A percentile compares a stretch with the other conserved stretches of the same genome.
These are phyloP conservation scores for Dothideomycetes sp. DNA, from an alignment of 2,329 filamentous ascomycete species.

Conservation along the genomic window DNA sequence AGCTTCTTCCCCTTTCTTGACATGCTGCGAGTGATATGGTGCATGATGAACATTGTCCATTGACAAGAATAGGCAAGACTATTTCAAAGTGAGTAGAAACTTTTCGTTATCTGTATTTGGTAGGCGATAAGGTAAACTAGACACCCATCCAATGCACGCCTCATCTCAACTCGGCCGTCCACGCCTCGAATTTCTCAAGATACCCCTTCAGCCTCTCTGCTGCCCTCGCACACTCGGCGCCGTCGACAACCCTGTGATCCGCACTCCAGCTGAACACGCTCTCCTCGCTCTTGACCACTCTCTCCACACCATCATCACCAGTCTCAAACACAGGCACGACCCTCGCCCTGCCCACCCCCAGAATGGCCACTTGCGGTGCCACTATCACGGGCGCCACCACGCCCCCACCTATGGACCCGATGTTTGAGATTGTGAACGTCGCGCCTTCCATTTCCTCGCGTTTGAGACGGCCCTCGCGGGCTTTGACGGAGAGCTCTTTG, in stretches of 20 bases:
- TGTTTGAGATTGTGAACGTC: constrained; percentile 93
- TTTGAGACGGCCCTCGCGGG: constrained; percentile 61
- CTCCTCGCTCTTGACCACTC: constrained; percentile 64
- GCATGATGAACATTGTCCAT: too few relatives aligned
- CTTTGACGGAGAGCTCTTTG: constrained; percentile 59
- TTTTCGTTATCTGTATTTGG: too few relatives aligned
- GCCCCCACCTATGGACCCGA: constrained; percentile 86
- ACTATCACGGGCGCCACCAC: constrained; percentile 89
- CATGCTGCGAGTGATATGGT: too few relatives aligned
- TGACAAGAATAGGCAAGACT: too few relatives aligned
- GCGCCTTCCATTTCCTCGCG: constrained; percentile 69
- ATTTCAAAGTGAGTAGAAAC: too few relatives aligned
- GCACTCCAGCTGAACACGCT: constrained; percentile 94
- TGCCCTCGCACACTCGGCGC: constrained; percentile 85
- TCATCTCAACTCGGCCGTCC: constrained; percentile 71
- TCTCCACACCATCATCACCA: constrained; percentile 16
- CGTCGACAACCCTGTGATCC: constrained; percentile 88
- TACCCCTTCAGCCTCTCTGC: constrained; percentile 68
- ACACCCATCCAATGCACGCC: too few relatives aligned
- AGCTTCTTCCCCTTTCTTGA: too few relatives aligned
- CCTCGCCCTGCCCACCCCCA: constrained; percentile 75
- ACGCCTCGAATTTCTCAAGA: constrained; percentile 75
- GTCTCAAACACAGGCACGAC: constrained; percentile 65
- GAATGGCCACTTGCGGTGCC: constrained; percentile 79
- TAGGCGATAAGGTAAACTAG: too few relatives aligned